phyloP scores from a whole-genome alignment of 2,329 filamentous ascomycete genomes.

The Hymenoscyphus fructigenus region DNA sequence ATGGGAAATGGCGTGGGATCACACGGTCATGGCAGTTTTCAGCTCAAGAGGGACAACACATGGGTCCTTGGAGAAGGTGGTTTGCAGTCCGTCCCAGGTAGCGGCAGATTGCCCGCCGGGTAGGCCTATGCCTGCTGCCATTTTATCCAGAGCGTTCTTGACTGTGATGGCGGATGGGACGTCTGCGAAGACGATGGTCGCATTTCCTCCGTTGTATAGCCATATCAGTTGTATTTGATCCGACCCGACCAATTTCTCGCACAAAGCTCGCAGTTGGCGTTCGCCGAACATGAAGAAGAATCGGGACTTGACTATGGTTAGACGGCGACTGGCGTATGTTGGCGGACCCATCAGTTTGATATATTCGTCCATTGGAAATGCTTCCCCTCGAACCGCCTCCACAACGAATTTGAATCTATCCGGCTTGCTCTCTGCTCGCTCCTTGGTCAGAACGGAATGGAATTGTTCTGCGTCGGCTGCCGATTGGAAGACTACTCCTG shows the following conservation, averaged over 20 bases:
- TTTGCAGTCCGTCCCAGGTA: constrained; percentile 27
- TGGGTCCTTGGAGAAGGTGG: constrained; percentile 33
- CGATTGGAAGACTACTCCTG: constrained; percentile 33
- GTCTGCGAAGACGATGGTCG: constrained; percentile 34
- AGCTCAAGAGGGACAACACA: constrained; percentile 26
- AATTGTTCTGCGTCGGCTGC: constrained; percentile 29
- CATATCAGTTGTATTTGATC: constrained; percentile 31
- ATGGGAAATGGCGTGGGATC: not conserved
- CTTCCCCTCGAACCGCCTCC: constrained; percentile 27
- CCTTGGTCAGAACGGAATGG: constrained; percentile 21
- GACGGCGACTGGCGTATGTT: constrained; percentile 29
- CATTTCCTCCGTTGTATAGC: constrained; percentile 37
- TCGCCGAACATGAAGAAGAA: constrained; percentile 35
- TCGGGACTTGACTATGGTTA: constrained; percentile 34
- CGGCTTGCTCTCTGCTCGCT: constrained; percentile 21
- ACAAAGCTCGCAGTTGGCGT: constrained; percentile 24
- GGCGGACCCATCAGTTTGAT: constrained; percentile 29
- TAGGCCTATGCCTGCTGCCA: constrained; percentile 11
- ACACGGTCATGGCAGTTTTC: constrained; percentile 19
- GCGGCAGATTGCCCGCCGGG: constrained; percentile 13
- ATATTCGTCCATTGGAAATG: constrained; percentile 25
- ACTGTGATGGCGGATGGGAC: constrained; percentile 31
- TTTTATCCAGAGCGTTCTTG: constrained; percentile 30
- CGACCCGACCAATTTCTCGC: constrained; percentile 26
- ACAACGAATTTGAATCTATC: constrained; percentile 31